Percentiles rank a stretch among this genome's conserved stretches.
Evolutionary conservation across 202 grass and related monocot species (phyloP).

Genomic region (Miscanthus sacchariflorus): DNA sequence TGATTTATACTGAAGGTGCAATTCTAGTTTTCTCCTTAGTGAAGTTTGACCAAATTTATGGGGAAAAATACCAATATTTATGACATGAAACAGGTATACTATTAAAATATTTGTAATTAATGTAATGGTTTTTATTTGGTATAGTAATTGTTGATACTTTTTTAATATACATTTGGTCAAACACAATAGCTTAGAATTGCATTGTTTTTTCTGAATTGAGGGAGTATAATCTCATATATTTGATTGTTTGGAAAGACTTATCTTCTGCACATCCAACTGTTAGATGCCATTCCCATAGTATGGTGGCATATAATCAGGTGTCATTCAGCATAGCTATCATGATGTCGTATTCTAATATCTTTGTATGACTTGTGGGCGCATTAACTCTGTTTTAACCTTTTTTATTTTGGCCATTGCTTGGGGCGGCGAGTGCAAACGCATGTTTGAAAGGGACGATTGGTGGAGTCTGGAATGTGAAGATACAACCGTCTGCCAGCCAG

Average conservation of each 20-base stretch:
- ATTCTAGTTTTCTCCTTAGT: background rate
- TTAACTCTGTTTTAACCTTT: slow-evolving; percentile 4
- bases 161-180: background rate
- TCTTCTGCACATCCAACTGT: background rate
- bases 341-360: background rate
- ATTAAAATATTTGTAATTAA: background rate
- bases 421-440: background rate
- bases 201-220: background rate
- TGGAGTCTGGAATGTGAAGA: background rate
- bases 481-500: background rate
- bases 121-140: background rate
- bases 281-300: background rate
- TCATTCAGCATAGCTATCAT: background rate
- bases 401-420: background rate
- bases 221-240: background rate
- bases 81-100: background rate
- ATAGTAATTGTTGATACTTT: background rate
- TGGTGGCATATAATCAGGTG: background rate
- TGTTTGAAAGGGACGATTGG: background rate
- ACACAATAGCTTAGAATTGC: background rate
- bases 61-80: background rate
- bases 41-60: background rate
- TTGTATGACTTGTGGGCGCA: background rate
- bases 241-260: background rate
- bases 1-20: background rate